Evolutionary conservation across 2,329 filamentous ascomycete genomes (phyloP), one percentile per base, ranked within the genome.

Genomic region (Colletotrichum caudatum): DNA sequence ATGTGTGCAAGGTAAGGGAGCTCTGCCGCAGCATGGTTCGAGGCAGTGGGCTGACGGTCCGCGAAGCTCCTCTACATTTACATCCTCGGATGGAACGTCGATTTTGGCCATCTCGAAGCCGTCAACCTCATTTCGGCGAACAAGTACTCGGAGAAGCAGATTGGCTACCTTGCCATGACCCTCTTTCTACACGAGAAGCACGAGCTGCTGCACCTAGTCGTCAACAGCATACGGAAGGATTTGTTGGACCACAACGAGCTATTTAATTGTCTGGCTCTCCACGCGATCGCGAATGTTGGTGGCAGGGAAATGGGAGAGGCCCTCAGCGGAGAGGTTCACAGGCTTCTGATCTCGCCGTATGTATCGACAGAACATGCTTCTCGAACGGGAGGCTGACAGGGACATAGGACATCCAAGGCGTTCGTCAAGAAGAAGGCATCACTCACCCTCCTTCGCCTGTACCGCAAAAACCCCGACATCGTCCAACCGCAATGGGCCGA

Each of bases 401-500:
- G 2, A 20, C 29, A 12, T 29, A 86, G 85, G 58, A 86, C 86
- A 9, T 98, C 95, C 0, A 99, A 98, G 82, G 91, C 96, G 0
- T 99, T 99, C 76, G 96, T 99, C 72, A 99, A 99, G 88, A 99
- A 99, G 84, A 99, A 99, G 87, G 95, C 96, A 1, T 96, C 96
- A 8, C 85, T 99, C 64, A 99, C 96, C 0, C 87, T 99, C 46
- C 89, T 99, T 66, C 93, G 96, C 66, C 84, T 99, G 7, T 99
- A 98, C 82, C 93, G 96, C 76, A 99, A 99, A 84, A 91, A 95
- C 78, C 94, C 95, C 1, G 92, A 91, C 74, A 98, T 99, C 75
- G 93, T 99, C 33, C 95, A 97, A 78, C 93, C 94, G 39, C 95
- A 98, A 84, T 99, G 96, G 96, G 94, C 94, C 9, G 97, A 99